Evolutionary conservation across 1,139 yeast genomes (phyloP), one percentile per base, ranked within the genome.

Genomic region (Candida dubliniensis): DNA sequence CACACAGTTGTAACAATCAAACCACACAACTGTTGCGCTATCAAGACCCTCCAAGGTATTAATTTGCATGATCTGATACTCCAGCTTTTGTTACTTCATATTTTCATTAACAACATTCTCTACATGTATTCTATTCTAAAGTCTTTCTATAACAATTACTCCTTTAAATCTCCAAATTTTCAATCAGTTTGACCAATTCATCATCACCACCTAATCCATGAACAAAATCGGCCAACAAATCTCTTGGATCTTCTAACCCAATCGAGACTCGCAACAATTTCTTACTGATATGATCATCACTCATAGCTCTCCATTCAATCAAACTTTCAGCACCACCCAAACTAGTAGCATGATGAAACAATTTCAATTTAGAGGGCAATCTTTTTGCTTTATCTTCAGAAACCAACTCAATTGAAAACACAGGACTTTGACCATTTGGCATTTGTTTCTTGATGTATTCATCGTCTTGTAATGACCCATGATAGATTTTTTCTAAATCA

Each of bases 321-420:
- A 90, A 71, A 44, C 95, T 86, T 62, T 91, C 97, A 6, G 87
- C 88, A n/a, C 97, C 96, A 34, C 97, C 97, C 27, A 91, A 71
- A 5, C 96, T 87, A 0, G 97, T 90, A 2, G 97, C 96, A 64
- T 91, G 97, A 50, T 83, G 83, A 67, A 90, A 89, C 50, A 78
- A 77, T 53, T 82, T 77, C 47, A 90, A 70, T 50, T 75, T 79
- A 1, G 84, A 71, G 3, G 96, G 96, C 11, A 91, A 69, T 2
- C 54, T 45, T 51, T 74, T 78, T 0, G 97, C 96, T 24, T 71
- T 64, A 8, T 78, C 77, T 45, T 71, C 77, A 13, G 71, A 60
- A 4, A 63, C 58, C 31, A 87, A 66, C 33, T 73, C 77, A 38
- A 91, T 76, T 1, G 93, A 69, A 56, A 91, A 90, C 0, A 87